Base-by-base conservation (phyloP, 108 stramenopile genomes). In the Nitzschia inconspicua region DNA sequence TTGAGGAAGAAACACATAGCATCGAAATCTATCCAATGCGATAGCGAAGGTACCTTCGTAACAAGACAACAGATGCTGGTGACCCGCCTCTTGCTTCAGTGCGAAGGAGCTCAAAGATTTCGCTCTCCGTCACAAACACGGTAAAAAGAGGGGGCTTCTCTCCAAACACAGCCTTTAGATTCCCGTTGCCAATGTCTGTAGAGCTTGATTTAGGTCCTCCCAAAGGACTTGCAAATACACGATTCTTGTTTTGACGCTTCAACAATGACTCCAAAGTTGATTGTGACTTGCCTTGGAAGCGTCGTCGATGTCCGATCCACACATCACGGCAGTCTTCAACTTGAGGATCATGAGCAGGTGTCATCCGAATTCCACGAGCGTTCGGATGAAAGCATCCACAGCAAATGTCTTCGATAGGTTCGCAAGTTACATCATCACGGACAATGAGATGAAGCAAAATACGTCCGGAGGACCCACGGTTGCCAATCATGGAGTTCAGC, bases 331-430 rank as follows among this genome's bases (percentile, higher is more conserved):
- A 80, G 27, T 73, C 73, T 43, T 93, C 84, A 11, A 64, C 26
- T 10, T 43, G 42, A 2, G 75, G 80, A 47, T 78, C 72, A 9
- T 46, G 65, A 35, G 46, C 46, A 13, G 23, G 10, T 10, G 70
- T 52, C 3, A 10, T 24, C 19, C 88, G 79, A 36, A 89, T 66
- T 8, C 86, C 88, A 11, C 84, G 72, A 3, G 88, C 84, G 49
- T 88, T 89, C 8, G 91, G 91, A 63, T 93, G 88, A 37, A 77
- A 89, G 49, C 78, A 80, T 5, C 91, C 91, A 23, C 89, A 66
- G 4, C 67, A 79, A 59, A 93, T 71, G 47, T 93, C 87, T 30
- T 78, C 63, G 19, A 77, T 57, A 20, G 82, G 68, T 22, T 73
- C 44, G 20, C 66, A 42, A 1, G 76, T 68, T 35, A 78, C 47